Conservation (phyloP, 306 rosid genomes). For the Casuarina glauca region DNA sequence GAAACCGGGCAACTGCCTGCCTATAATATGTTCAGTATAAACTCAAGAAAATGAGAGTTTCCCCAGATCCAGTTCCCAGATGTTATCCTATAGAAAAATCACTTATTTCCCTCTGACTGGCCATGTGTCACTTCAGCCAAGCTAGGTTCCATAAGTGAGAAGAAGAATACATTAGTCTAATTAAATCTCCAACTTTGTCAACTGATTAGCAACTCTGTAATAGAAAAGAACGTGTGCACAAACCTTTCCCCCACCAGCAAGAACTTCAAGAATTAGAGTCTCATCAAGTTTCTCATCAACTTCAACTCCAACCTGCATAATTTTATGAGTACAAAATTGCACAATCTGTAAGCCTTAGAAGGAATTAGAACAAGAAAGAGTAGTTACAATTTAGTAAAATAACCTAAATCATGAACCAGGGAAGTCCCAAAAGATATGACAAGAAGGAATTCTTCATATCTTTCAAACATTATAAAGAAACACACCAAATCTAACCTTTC, state of each 20-base stretch:
- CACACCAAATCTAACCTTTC: constrained; percentile 62
- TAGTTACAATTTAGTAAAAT: constrained; percentile 2
- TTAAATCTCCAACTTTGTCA: background rate
- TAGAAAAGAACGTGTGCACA: constrained; percentile 23
- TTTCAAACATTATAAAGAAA: constrained; percentile 11
- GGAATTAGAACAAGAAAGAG: background rate
- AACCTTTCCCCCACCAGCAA: constrained; percentile 95
- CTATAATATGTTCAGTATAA: background rate
- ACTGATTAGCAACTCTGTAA: background rate
- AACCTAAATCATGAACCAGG: constrained; percentile 17
- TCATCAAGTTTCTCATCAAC: constrained; percentile 57
- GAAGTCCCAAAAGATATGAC: constrained; percentile 9
- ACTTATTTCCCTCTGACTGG: background rate
- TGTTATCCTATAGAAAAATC: background rate
- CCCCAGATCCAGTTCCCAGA: background rate
- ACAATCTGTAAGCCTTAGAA: constrained; percentile 10
- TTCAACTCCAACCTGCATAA: constrained; percentile 58
- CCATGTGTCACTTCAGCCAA: background rate
- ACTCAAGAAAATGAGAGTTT: background rate
- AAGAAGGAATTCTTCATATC: background rate
- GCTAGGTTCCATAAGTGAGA: background rate
- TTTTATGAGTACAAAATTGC: constrained; percentile 16
- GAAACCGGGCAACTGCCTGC: background rate
- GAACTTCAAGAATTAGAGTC: constrained; percentile 71
- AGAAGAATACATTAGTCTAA: background rate